phyloP scores from a whole-genome alignment of 129 eudicot genomes.

The Kitagawia praeruptora region DNA sequence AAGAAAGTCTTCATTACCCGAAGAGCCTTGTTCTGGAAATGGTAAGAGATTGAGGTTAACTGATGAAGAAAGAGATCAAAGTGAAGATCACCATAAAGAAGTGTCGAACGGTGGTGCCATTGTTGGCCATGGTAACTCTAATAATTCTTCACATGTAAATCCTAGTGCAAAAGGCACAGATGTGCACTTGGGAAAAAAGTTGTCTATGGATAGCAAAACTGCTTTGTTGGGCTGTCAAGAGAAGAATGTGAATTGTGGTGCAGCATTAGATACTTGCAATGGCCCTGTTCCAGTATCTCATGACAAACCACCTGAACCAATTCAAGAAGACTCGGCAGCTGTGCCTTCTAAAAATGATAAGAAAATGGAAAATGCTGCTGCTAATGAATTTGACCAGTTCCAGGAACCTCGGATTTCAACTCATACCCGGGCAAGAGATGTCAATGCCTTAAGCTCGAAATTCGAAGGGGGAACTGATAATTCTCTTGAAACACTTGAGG shows the following conservation, averaged over 20 bases:
- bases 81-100: conserved; percentile 20
- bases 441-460: conserved; percentile 10
- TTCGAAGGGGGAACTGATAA: conserved; percentile 2
- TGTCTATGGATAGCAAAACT: conserved; percentile 22
- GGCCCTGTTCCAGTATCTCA: conserved; percentile 6
- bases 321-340: conserved; percentile 18
- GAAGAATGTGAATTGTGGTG: conserved; percentile 18
- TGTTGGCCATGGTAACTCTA: conserved; percentile 12
- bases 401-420: conserved; percentile 4
- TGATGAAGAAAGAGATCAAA: conserved; percentile 21
- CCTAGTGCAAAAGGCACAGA: not conserved
- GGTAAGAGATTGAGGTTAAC: conserved; percentile 29
- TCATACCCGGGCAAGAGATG: conserved; percentile 10
- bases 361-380: conserved; percentile 5
- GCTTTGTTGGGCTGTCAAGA: conserved; percentile 18
- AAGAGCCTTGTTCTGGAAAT: conserved; percentile 30
- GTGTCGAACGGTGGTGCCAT: conserved; percentile 24
- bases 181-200: not conserved
- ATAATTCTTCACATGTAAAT: conserved; percentile 1
- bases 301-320: conserved; percentile 15
- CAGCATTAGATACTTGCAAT: conserved; percentile 12
- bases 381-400: conserved; percentile 18
- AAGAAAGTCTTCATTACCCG: conserved; percentile 35
- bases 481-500: conserved; percentile 10
- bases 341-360: conserved; percentile 7